Conservation (phyloP, 2,329 filamentous ascomycete species). For the Allantophomopsis cytisporea region DNA sequence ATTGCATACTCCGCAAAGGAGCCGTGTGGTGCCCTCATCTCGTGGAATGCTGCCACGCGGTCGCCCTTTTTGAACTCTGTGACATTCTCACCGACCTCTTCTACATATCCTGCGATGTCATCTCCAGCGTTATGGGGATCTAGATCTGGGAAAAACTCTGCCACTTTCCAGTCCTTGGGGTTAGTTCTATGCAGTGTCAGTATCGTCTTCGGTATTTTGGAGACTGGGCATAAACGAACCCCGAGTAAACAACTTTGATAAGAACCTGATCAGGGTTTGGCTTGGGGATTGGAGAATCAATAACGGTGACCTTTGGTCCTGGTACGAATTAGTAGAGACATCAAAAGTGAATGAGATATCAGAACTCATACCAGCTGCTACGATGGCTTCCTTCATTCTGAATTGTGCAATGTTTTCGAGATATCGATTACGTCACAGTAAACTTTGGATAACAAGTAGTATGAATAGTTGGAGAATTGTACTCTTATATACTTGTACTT, state of each 20-base stretch:
- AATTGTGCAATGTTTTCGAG: too few species aligned
- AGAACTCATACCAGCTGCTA: constrained; percentile 8
- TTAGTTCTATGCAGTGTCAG: background rate
- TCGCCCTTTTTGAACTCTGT: constrained; percentile 28
- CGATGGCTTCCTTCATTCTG: constrained; percentile 18
- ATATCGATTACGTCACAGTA: too few species aligned
- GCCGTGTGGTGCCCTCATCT: constrained; percentile 35
- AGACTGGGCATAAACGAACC: constrained; percentile 3
- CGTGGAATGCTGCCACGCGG: constrained; percentile 32
- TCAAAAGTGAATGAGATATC: constrained; percentile 2
- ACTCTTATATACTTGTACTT: too few species aligned
- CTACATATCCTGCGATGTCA: constrained; percentile 25
- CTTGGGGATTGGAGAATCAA: constrained; percentile 15
- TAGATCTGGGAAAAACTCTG: constrained; percentile 3
- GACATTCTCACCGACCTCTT: constrained; percentile 32
- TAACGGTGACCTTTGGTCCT: constrained; percentile 11
- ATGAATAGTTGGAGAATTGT: too few species aligned
- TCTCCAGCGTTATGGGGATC: constrained; percentile 16
- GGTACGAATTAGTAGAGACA: background rate
- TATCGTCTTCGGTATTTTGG: too few species aligned
- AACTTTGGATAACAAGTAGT: too few species aligned
- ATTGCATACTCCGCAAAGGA: constrained; percentile 49
- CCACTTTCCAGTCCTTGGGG: constrained; percentile 14
- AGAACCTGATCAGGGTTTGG: constrained; percentile 17
- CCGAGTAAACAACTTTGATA: constrained; percentile 17